A percentile compares a stretch with the other conserved stretches of the same genome.
Evolutionary conservation across 2,329 filamentous ascomycete genomes (phyloP).

Genomic region (Aureobasidium subglaciale): DNA sequence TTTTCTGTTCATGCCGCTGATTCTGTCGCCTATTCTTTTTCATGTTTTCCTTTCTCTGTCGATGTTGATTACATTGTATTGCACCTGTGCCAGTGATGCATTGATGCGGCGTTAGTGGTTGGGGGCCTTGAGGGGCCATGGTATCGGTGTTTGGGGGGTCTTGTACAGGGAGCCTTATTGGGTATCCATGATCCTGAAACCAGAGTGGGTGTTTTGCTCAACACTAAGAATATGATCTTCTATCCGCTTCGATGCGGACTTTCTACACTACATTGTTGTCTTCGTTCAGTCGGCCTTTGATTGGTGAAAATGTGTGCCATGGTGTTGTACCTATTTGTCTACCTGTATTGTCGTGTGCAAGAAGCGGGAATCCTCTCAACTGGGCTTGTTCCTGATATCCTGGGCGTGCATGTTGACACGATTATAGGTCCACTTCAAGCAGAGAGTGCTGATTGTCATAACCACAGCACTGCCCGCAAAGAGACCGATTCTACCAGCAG

Average conservation of each 20-base stretch:
- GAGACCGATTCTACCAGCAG: conserved; percentile 57
- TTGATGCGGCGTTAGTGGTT: conserved; percentile 11
- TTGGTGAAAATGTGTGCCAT: neutral
- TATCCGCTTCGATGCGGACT: neutral
- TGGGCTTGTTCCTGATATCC: conserved; percentile 14
- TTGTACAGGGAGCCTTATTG: conserved; percentile 1
- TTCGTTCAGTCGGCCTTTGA: neutral
- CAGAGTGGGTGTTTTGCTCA: neutral
- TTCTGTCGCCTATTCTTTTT: neutral
- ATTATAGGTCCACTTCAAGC: conserved; percentile 64
- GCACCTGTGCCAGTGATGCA: conserved; percentile 11
- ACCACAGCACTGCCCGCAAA: conserved; percentile 56
- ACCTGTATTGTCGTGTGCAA: neutral
- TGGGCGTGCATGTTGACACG: conserved; percentile 50
- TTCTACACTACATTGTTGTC: neutral
- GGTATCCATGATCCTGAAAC: neutral
- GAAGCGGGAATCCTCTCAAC: neutral
- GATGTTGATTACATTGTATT: conserved; percentile 1
- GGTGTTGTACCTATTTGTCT: conserved; percentile 1
- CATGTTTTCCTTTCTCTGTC: conserved; percentile 5
- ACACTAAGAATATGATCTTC: conserved; percentile 8
- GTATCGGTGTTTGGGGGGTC: neutral
- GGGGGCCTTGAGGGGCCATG: neutral
- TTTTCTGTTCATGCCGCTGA: neutral
- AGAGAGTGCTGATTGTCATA: conserved; percentile 64